phyloP scores from a whole-genome alignment of 2,329 filamentous ascomycete species.

The Furcasterigmium sp. region DNA sequence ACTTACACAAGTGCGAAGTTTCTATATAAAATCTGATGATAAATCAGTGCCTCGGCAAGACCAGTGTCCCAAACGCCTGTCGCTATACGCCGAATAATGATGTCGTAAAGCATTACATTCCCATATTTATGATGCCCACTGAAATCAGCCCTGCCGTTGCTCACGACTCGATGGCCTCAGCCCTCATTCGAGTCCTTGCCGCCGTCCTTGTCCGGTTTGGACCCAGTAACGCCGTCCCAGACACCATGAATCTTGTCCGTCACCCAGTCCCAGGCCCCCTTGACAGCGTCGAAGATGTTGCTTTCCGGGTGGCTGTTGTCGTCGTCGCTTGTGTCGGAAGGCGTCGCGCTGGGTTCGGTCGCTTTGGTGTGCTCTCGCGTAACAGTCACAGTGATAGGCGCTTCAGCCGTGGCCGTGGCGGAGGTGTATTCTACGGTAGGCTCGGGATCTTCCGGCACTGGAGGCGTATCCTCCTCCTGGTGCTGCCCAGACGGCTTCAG shows the following conservation, averaged over 20 bases:
- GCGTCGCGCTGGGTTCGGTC: slow-evolving; percentile 7
- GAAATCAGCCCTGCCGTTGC: no score
- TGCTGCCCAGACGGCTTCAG: slow-evolving; percentile 61
- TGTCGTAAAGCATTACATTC: no score
- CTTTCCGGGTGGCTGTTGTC: slow-evolving; percentile 18
- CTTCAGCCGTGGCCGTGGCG: slow-evolving; percentile 7
- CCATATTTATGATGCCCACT: no score
- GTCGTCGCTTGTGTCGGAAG: slow-evolving; percentile 15
- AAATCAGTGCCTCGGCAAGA: no score
- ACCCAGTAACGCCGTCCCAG: slow-evolving; percentile 38
- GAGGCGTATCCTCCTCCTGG: slow-evolving; percentile 38
- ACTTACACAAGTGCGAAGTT: no score
- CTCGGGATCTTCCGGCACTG: slow-evolving; percentile 50
- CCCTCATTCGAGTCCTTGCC: neutral
- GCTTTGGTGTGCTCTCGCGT: slow-evolving; percentile 13
- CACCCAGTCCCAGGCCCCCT: slow-evolving; percentile 47
- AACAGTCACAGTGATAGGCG: slow-evolving; percentile 7
- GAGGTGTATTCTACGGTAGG: slow-evolving; percentile 18
- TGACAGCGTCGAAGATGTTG: slow-evolving; percentile 15
- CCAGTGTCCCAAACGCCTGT: no score
- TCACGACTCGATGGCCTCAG: no score
- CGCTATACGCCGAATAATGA: no score
- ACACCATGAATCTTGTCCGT: slow-evolving; percentile 39
- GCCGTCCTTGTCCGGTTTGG: slow-evolving; percentile 1
- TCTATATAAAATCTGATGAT: no score